Percentiles rank a stretch among this genome's conserved stretches.
phyloP scores from a whole-genome alignment of 2,329 filamentous ascomycete genomes.

The Fusarium devonianum region DNA sequence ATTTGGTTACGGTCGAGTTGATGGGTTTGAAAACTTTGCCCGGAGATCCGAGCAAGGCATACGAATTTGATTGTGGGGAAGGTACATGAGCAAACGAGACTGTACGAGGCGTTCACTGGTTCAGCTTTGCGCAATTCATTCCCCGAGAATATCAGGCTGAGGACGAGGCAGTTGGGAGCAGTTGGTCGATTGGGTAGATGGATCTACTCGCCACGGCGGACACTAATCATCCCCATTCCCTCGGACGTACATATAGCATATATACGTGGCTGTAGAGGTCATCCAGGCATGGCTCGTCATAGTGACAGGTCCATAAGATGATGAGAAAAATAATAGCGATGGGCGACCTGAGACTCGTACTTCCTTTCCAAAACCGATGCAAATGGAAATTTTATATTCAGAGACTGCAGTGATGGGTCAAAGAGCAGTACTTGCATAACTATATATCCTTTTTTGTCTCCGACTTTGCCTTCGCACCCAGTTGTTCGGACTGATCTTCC shows the following conservation, averaged over 20 bases:
- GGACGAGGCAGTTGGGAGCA: slow-evolving; percentile 27
- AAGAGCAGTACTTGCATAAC: slow-evolving; percentile 3
- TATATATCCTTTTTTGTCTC: slow-evolving; percentile 60
- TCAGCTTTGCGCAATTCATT: slow-evolving; percentile 27
- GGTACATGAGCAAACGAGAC: slow-evolving; percentile 39
- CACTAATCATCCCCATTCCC: slow-evolving; percentile 38
- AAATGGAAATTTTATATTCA: slow-evolving; percentile 6
- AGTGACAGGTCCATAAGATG: slow-evolving; percentile 19
- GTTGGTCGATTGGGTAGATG: too few species aligned
- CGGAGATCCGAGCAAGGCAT: slow-evolving; percentile 23
- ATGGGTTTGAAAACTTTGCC: slow-evolving; percentile 10
- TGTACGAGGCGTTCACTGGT: slow-evolving; percentile 41
- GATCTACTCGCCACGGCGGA: slow-evolving; percentile 36
- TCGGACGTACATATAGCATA: slow-evolving; percentile 39
- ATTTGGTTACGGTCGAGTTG: slow-evolving; percentile 24
- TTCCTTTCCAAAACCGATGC: background rate
- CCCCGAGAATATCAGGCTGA: slow-evolving; percentile 19
- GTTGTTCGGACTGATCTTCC: slow-evolving; percentile 72
- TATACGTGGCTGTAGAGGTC: slow-evolving; percentile 39
- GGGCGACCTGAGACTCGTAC: slow-evolving; percentile 9
- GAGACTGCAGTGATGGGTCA: background rate
- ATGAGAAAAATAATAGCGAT: slow-evolving; percentile 31
- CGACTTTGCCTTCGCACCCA: slow-evolving; percentile 51
- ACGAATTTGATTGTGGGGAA: slow-evolving; percentile 41
- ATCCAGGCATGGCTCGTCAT: slow-evolving; percentile 16